A percentile compares a stretch with the other conserved stretches of the same genome.
phyloP scores from a whole-genome alignment of 2,329 filamentous ascomycete genomes.

The Colletotrichum limetticola region DNA sequence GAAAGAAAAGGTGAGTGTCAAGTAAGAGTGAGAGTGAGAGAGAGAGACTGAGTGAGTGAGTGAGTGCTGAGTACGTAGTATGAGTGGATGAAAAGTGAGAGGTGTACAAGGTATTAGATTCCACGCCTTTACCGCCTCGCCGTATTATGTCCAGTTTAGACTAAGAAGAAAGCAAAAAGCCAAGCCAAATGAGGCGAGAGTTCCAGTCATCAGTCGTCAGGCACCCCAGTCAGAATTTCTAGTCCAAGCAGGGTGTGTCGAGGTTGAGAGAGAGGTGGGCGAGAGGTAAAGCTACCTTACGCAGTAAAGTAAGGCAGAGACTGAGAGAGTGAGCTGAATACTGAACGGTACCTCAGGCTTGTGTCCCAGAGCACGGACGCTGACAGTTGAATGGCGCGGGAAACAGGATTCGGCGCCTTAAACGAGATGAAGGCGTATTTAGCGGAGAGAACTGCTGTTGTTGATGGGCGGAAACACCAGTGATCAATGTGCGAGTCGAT shows the following conservation, averaged over 20 bases:
- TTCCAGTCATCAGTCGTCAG: constrained; percentile 5
- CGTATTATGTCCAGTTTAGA: constrained; percentile 15
- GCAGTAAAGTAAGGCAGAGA: neutral
- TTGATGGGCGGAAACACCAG: neutral
- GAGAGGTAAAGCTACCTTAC: neutral
- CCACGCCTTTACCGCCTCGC: neutral
- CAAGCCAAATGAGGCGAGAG: constrained; percentile 11
- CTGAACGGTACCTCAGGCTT: constrained; percentile 8
- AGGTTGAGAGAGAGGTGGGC: neutral
- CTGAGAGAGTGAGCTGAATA: too few relatives aligned
- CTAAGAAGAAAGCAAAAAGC: neutral
- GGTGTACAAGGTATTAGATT: neutral
- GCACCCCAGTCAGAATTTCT: constrained; percentile 2
- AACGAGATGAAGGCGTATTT: constrained; percentile 27
- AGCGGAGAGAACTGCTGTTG: constrained; percentile 16
- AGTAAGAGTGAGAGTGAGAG: neutral
- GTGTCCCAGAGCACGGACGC: constrained; percentile 32
- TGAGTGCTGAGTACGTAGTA: neutral
- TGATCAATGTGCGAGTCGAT: neutral
- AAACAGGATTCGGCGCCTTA: constrained; percentile 18
- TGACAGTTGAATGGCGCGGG: constrained; percentile 21
- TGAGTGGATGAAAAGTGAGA: neutral
- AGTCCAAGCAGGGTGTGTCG: neutral
- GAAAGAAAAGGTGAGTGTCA: neutral
- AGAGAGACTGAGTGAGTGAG: neutral